Evolutionary conservation across 352 stramenopile genomes (phyloP), one percentile per base, ranked within the genome.

Genomic region (Phytophthora sojae): DNA sequence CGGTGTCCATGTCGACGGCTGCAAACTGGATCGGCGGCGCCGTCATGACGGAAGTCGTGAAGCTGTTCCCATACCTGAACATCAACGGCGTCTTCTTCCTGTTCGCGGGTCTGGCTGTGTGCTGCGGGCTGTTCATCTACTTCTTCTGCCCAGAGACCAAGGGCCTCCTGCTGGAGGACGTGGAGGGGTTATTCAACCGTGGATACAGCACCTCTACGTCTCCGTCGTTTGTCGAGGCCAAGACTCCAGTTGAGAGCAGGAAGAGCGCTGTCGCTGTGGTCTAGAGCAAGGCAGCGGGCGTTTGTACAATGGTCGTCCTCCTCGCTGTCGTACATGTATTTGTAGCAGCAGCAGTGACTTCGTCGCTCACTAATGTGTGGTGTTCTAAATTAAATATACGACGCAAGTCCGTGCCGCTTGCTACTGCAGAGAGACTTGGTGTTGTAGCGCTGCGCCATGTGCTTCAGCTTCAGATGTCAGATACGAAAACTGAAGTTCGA

Each of bases 21-120:
- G 61, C 79, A 4, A 88, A 85, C 26, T 86, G 79, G 79, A 35
- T 79, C 19, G 80, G 77, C 19, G 79, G 79, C 39, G 71, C 73
- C 4, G 30, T 76, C 47, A 86, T 86, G 79, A 76, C 71, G 6
- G 67, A 79, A 30, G 54, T 79, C 3, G 67, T 76, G 6, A 79
- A 79, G 47, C 23, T 79, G 3, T 76, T 79, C 53, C 67, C 71
- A 19, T 59, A 68, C 17, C 25, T 79, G 61, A 79, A 79, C 53
- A 73, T 79, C 61, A 75, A 75, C 66, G 71, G 71, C 21, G 66
- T 75, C 6, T 78, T 78, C 49, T 75, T 72, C 35, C 30, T 78
- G 3, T 79, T 79, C 23, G 67, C 71, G 1, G 67, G 67, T 25
- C 57, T 75, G 5, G 60, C 49, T 21, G 56, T 67, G 23, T 58